These are phyloP conservation scores for Cynara cardunculus DNA, from an alignment of 129 eudicot genomes.

Conservation along the genomic window DNA sequence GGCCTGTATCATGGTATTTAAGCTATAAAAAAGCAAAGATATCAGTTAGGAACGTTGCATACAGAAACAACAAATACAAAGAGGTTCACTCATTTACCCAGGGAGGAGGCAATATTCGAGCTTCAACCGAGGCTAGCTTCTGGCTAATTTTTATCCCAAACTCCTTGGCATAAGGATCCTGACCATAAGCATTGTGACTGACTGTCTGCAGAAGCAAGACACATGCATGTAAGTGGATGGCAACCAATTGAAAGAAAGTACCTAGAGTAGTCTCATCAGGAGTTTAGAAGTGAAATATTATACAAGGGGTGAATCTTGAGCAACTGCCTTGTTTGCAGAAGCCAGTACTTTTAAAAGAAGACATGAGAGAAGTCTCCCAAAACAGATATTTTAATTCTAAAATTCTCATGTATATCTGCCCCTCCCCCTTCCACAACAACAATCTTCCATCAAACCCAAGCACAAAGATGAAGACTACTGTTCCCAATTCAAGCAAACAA, in stretches of 20 bases:
- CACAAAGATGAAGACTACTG: background rate
- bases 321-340: too few species aligned
- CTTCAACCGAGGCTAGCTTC: constrained; percentile 83
- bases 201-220: constrained; percentile 62
- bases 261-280: background rate
- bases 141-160: constrained; percentile 89
- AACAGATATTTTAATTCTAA: background rate
- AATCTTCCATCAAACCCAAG: background rate
- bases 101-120: constrained; percentile 89
- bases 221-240: background rate
- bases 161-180: constrained; percentile 85
- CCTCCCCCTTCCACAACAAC: background rate
- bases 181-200: constrained; percentile 67
- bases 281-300: background rate
- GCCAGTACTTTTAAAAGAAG: too few species aligned
- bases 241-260: background rate
- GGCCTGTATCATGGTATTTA: constrained; percentile 90
- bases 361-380: background rate
- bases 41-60: background rate
- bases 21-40: constrained; percentile 43
- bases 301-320: background rate
- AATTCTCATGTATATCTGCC: background rate
- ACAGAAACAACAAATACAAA: background rate
- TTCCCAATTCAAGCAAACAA: background rate
- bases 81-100: constrained; percentile 45